These are phyloP conservation scores for Entomortierella parvispora DNA, from an alignment of 192 early-diverging fungal species.

Conservation along the genomic window DNA sequence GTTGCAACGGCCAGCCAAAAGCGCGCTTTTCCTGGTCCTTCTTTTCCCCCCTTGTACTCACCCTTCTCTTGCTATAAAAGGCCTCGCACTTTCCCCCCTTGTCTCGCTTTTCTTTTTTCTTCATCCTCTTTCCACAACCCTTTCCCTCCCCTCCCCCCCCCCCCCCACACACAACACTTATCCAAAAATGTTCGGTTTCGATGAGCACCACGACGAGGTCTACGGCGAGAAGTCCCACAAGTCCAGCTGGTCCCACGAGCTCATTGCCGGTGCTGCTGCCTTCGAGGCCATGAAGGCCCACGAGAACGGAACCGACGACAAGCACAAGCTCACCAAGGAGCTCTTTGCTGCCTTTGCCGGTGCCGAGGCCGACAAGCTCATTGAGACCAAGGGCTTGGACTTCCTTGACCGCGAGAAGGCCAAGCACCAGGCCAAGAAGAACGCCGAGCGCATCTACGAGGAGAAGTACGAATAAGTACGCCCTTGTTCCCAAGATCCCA, in stretches of 20 bases:
- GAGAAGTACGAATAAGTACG: conserved; percentile 32
- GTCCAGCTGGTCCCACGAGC: conserved; percentile 32
- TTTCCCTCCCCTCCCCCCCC: not conserved
- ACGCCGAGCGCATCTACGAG: conserved; percentile 52
- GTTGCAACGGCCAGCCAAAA: too few relatives aligned
- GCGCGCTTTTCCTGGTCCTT: too few relatives aligned
- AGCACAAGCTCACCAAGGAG: conserved; percentile 53
- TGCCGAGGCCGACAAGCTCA: conserved; percentile 51
- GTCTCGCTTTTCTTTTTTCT: not conserved
- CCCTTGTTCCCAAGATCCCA: not conserved
- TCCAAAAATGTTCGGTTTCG: conserved; percentile 39
- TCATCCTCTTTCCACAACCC: not conserved
- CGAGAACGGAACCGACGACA: conserved; percentile 33
- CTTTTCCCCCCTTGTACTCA: not conserved
- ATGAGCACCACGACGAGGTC: conserved; percentile 18
- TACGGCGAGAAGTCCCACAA: conserved; percentile 15
- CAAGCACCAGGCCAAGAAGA: conserved; percentile 57
- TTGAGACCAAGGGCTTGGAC: conserved; percentile 63
- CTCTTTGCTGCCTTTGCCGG: conserved; percentile 55
- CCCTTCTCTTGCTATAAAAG: not conserved
- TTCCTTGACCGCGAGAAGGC: conserved; percentile 58
- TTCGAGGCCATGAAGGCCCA: conserved; percentile 55
- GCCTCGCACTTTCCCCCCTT: not conserved
- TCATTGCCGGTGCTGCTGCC: conserved; percentile 52
- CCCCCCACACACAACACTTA: not conserved